These are phyloP conservation scores for Basidiobolus meristosporus DNA, from an alignment of 371 early-diverging fungal genomes.

Conservation along the genomic window DNA sequence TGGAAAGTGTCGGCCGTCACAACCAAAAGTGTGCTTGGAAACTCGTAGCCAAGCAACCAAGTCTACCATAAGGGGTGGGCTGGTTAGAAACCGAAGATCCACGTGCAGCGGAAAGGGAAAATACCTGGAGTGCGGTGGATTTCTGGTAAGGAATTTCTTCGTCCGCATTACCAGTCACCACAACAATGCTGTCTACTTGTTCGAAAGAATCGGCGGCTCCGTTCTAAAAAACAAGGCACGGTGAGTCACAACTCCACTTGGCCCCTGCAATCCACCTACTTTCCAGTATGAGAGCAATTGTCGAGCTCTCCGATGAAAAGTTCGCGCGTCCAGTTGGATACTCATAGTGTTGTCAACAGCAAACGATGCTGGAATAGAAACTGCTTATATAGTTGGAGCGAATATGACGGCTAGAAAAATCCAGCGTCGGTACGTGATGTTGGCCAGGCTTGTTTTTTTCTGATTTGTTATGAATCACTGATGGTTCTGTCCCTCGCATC, in stretches of 20 bases:
- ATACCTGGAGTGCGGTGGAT: conserved; percentile 39
- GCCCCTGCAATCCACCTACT: not conserved
- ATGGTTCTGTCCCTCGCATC: too few relatives aligned
- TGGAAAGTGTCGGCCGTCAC: conserved; percentile 57
- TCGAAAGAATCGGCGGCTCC: conserved; percentile 22
- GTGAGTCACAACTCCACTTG: not conserved
- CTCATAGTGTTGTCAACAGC: too few relatives aligned
- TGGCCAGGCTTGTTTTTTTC: too few relatives aligned
- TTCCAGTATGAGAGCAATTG: not conserved
- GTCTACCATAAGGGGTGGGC: conserved; percentile 42
- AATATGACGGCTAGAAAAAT: too few relatives aligned
- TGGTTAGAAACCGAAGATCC: not conserved
- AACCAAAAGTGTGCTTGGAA: conserved; percentile 69
- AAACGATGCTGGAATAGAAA: too few relatives aligned
- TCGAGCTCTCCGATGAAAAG: not conserved
- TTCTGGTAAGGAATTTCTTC: conserved; percentile 49
- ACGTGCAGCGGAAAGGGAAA: not conserved
- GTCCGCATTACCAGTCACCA: conserved; percentile 35
- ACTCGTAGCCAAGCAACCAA: conserved; percentile 90
- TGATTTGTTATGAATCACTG: not conserved
- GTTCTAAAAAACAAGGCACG: conserved; percentile 3
- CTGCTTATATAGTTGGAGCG: too few relatives aligned
- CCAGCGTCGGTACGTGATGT: too few relatives aligned
- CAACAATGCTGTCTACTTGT: conserved; percentile 32
- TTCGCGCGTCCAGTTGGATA: not conserved